Evolutionary conservation across 306 rosid species (phyloP).

Genomic region (Neltuma alba): DNA sequence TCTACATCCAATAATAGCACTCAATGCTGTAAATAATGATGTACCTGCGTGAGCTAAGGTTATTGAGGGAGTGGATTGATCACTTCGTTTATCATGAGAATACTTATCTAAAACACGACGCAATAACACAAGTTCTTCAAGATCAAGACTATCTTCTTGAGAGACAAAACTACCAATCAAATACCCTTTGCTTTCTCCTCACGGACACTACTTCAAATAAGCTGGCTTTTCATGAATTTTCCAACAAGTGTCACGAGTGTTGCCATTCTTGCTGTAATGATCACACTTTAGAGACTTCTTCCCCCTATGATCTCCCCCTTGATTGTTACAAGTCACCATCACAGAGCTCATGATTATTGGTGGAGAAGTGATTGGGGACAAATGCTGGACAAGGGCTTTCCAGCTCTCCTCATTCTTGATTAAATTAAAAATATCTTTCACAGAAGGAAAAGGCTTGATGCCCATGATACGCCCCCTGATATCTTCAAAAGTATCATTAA

Average conservation of each 20-base stretch:
- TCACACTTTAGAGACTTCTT: not conserved
- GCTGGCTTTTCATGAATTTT: not conserved
- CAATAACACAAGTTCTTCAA: not conserved
- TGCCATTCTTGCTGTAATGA: not conserved
- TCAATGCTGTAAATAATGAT: not conserved
- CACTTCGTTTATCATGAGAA: not conserved
- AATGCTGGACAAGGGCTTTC: not conserved
- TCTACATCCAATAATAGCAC: not conserved
- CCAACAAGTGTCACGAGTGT: not conserved
- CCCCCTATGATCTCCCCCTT: not conserved
- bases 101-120: not conserved
- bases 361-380: not conserved
- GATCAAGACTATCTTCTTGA: too few relatives aligned
- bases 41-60: not conserved
- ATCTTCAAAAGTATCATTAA: not conserved
- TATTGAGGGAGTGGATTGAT: not conserved
- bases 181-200: too few relatives aligned
- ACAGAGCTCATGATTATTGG: too few relatives aligned
- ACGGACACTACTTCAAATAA: too few relatives aligned
- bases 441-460: not conserved
- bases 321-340: not conserved
- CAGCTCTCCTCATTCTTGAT: not conserved
- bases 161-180: too few relatives aligned
- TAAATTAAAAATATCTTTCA: not conserved
- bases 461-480: not conserved